Conservation (phyloP, 768 basidiomycete genomes). For the Pleurotus tuoliensis region DNA sequence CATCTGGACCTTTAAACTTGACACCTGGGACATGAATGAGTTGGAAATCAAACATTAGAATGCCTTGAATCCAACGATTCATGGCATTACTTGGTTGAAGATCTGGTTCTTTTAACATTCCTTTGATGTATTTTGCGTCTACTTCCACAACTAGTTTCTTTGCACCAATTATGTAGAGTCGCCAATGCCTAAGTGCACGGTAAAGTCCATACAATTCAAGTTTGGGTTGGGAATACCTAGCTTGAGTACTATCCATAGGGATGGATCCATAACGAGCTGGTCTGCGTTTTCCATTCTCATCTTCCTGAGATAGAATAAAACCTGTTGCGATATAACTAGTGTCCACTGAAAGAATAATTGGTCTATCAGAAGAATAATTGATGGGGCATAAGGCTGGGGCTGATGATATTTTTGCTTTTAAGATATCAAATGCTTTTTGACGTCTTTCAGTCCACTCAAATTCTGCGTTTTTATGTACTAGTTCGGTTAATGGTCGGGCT, state of each 20-base stretch:
- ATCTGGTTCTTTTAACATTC: neutral
- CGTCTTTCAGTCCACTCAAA: slow-evolving; percentile 22
- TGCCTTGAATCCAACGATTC: too few relatives aligned
- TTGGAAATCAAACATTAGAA: too few relatives aligned
- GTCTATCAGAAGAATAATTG: too few relatives aligned
- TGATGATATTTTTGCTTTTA: neutral
- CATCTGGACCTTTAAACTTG: slow-evolving; percentile 18
- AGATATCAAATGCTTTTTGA: slow-evolving; percentile 16
- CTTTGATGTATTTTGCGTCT: neutral
- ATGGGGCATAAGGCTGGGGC: too few relatives aligned
- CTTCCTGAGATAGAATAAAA: too few relatives aligned
- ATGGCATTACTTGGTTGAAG: too few relatives aligned
- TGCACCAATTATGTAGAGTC: slow-evolving; percentile 15
- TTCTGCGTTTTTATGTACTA: too few relatives aligned
- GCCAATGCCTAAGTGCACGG: slow-evolving; percentile 18
- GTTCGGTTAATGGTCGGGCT: too few relatives aligned
- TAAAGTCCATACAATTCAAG: slow-evolving; percentile 30
- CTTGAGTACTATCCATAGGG: slow-evolving; percentile 20
- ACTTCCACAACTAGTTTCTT: slow-evolving; percentile 2
- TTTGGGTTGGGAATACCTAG: slow-evolving; percentile 28
- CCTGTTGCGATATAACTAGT: too few relatives aligned
- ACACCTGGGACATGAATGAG: slow-evolving; percentile 27
- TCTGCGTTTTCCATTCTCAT: neutral
- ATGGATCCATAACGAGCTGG: slow-evolving; percentile 26
- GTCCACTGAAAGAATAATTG: too few relatives aligned